Evolutionary conservation across 75 land plant genomes (phyloP).

Genomic region (Cunninghamia lanceolata): DNA sequence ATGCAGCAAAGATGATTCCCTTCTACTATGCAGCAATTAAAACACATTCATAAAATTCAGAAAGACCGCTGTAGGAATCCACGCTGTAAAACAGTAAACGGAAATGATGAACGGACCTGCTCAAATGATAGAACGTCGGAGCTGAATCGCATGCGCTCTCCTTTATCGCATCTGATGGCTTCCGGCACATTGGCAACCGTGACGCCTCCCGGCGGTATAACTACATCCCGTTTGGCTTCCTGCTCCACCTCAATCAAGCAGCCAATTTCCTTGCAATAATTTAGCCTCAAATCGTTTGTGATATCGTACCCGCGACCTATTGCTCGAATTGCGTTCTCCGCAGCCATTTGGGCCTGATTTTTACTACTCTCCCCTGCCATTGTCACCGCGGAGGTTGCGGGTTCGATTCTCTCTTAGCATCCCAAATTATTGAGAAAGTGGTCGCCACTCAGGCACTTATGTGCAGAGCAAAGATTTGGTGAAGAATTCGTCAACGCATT

Average conservation of each 20-base stretch:
- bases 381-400: background rate
- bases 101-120: too few species aligned
- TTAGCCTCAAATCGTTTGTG: slow-evolving; percentile 40
- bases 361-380: background rate
- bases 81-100: too few species aligned
- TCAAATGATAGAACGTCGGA: slow-evolving; percentile 68
- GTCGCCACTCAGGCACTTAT: too few species aligned
- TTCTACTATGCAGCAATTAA: too few species aligned
- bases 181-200: slow-evolving; percentile 49
- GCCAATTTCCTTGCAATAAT: slow-evolving; percentile 34
- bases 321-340: slow-evolving; percentile 58
- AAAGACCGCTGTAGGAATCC: too few species aligned
- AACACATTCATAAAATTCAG: too few species aligned
- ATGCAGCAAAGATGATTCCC: too few species aligned
- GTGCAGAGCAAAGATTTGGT: too few species aligned
- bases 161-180: slow-evolving; percentile 69
- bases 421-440: too few species aligned
- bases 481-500: too few species aligned
- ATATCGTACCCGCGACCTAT: slow-evolving; percentile 75
- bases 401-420: background rate
- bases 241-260: slow-evolving; percentile 49
- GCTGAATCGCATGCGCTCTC: slow-evolving; percentile 69
- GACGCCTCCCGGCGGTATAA: slow-evolving; percentile 62
- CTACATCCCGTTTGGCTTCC: slow-evolving; percentile 24
- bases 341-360: slow-evolving; percentile 22